Base-by-base conservation (phyloP, 257 asterid genomes). In the Solanum chmielewskii region DNA sequence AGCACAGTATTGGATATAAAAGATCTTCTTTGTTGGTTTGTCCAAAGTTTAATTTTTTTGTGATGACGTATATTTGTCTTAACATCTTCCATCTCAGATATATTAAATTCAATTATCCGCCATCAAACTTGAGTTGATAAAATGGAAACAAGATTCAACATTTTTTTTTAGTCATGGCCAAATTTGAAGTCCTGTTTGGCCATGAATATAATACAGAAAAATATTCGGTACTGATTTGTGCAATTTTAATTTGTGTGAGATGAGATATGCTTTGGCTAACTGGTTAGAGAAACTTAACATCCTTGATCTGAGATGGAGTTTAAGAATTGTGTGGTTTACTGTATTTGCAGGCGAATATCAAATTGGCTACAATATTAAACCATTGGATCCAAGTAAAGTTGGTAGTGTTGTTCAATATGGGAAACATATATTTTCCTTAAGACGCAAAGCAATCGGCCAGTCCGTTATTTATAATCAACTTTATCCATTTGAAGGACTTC, bases 401-500 rank as follows among this genome's bases (percentile, higher is more conserved):
- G 93, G 89, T 10, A 94, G 98, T 87, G 91, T 94, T 25, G 98
- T 94, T 85, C 83, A 77, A 84, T 97, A 90, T 89, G 99, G 99
- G 84, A 94, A 91, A 88, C 84, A 89, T 5, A 89, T 90, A 27
- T 75, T 64, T 84, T 91, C 87, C 16, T 80, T 93, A 93, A 87
- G 23, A 71, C 92, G 89, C 91, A 91, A 86, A 85, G 95, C 93
- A 14, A 90, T 77, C 0, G 99, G 99, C 20, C 74, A 92, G 80
- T 94, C 99, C 41, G 94, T 93, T 25, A 74, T 95, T 75, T 97
- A 95, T 86, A 92, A 62, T 64, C 99, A 97, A 83, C 95, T 95
- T 42, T 97, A 97, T 87, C 97, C 99, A 31, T 97, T 90, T 82
- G 87, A 92, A 86, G 98, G 99, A 52, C 93, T 97, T 89, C 91